phyloP scores from a whole-genome alignment of 148 eudicot genomes.

The Amaranthus palmeri region DNA sequence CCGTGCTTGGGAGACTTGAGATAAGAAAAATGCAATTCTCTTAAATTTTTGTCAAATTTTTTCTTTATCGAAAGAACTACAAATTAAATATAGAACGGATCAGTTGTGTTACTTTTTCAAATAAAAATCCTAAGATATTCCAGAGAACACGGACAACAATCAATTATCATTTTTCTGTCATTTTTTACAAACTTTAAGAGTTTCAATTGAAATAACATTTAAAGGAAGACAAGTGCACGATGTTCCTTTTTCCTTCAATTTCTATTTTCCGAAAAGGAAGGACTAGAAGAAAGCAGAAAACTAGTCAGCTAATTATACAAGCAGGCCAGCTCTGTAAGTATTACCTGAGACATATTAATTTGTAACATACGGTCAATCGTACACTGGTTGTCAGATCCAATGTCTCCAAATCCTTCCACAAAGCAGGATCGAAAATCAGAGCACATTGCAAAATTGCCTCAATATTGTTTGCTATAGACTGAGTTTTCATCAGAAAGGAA shows the following conservation, averaged over 20 bases:
- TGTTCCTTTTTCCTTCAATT: background rate
- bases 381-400: constrained; percentile 26
- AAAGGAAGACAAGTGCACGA: background rate
- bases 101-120: background rate
- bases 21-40: constrained; percentile 54
- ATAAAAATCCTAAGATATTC: background rate
- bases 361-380: constrained; percentile 28
- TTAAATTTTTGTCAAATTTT: constrained; percentile 47
- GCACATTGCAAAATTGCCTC: constrained; percentile 81
- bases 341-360: constrained; percentile 66
- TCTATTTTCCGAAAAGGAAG: background rate
- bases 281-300: background rate
- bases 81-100: constrained; percentile 6
- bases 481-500: constrained; percentile 74
- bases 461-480: constrained; percentile 50
- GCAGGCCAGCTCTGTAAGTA: constrained; percentile 3
- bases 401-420: constrained; percentile 24
- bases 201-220: background rate
- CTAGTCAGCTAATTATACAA: background rate
- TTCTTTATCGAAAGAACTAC: constrained; percentile 50
- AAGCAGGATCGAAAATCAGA: constrained; percentile 65
- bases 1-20: constrained; percentile 74
- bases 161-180: background rate
- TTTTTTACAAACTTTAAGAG: background rate
- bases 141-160: background rate